A percentile compares a stretch with the other conserved stretches of the same genome.
phyloP scores from a whole-genome alignment of 2,329 filamentous ascomycete species.

The Diaporthe capsici region DNA sequence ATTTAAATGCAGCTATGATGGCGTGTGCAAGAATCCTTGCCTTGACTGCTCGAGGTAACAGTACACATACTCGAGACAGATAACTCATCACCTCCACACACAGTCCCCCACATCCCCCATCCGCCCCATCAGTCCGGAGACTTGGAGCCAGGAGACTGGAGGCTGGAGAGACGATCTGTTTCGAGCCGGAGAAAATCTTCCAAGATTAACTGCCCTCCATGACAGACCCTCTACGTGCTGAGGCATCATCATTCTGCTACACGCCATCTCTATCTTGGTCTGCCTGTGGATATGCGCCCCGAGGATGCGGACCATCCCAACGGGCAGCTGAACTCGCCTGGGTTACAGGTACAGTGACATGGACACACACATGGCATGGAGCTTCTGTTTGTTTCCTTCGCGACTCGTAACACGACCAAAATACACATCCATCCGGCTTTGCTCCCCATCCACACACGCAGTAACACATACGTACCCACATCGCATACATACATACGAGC shows the following conservation, averaged over 20 bases:
- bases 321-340: slow-evolving; percentile 20
- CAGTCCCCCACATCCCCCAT: background rate
- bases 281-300: slow-evolving; percentile 30
- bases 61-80: background rate
- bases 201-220: slow-evolving; percentile 27
- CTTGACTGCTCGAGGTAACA: background rate
- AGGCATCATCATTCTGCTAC: slow-evolving; percentile 27
- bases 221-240: background rate
- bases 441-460: background rate
- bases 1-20: slow-evolving; percentile 1
- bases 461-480: background rate
- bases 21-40: background rate
- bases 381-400: slow-evolving; percentile 6
- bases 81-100: slow-evolving; percentile 8
- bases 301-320: slow-evolving; percentile 28
- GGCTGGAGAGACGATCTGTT: slow-evolving; percentile 4
- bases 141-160: background rate
- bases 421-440: background rate
- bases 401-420: slow-evolving; percentile 26
- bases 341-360: slow-evolving; percentile 30
- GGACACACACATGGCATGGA: background rate
- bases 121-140: background rate
- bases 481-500: slow-evolving; percentile 5
- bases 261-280: slow-evolving; percentile 22
- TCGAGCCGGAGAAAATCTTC: slow-evolving; percentile 15